Conservation (phyloP, 83 land plant species). For the Picea abies region DNA sequence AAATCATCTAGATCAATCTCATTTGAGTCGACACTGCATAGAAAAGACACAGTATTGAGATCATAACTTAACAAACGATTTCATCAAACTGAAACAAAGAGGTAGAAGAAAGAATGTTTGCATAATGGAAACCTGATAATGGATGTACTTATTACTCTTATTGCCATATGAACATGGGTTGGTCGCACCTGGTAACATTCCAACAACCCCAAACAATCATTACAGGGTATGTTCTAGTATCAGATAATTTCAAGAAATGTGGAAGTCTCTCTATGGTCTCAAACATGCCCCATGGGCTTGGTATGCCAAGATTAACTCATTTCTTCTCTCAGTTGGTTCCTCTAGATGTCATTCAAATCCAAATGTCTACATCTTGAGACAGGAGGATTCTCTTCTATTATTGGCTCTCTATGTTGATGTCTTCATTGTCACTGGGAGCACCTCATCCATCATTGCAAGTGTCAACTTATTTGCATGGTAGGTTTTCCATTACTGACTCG, state of each 20-base stretch:
- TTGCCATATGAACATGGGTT: conserved; percentile 83
- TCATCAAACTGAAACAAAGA: conserved; percentile 2
- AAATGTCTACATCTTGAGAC: too few relatives aligned
- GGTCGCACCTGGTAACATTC: conserved; percentile 62
- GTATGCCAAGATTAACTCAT: too few relatives aligned
- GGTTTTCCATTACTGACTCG: too few relatives aligned
- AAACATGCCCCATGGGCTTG: too few relatives aligned
- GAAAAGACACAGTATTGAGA: neutral
- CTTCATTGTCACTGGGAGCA: too few relatives aligned
- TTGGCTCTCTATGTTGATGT: too few relatives aligned
- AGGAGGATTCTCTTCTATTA: too few relatives aligned
- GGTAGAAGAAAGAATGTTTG: neutral
- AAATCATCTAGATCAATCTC: conserved; percentile 90
- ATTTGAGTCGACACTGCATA: conserved; percentile 94
- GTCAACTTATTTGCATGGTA: too few relatives aligned
- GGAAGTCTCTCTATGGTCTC: neutral
- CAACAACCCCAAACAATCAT: neutral
- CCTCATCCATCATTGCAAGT: too few relatives aligned
- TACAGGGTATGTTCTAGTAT: neutral
- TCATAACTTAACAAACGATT: conserved; percentile 16
- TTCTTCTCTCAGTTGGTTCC: too few relatives aligned
- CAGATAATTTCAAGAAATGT: neutral
- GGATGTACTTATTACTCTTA: conserved; percentile 87
- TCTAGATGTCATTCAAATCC: too few relatives aligned
- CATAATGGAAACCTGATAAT: conserved; percentile 64